phyloP scores from a whole-genome alignment of 2,329 filamentous ascomycete genomes.

The Curvularia sp. region DNA sequence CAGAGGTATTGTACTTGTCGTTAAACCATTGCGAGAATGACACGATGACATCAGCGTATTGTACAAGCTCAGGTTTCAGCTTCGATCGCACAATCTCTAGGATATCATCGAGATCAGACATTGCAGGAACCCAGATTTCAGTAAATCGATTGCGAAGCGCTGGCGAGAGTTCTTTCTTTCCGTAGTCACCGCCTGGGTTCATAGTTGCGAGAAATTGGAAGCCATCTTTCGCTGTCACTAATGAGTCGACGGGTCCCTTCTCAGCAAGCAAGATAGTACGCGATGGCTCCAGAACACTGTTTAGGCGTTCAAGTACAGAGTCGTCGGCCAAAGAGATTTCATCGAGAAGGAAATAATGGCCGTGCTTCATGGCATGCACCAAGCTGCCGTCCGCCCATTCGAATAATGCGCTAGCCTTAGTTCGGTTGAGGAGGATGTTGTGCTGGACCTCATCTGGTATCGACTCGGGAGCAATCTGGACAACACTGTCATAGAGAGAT shows the following conservation, averaged over 20 bases:
- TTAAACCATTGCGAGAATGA: conserved; percentile 95
- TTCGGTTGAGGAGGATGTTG: conserved; percentile 57
- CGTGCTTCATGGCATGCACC: conserved; percentile 89
- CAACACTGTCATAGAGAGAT: conserved; percentile 63
- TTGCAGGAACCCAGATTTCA: conserved; percentile 94
- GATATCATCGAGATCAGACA: conserved; percentile 85
- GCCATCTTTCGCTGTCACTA: conserved; percentile 74
- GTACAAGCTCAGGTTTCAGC: conserved; percentile 63
- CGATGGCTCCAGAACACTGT: conserved; percentile 91
- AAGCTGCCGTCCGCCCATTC: conserved; percentile 96
- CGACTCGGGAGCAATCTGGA: conserved; percentile 51
- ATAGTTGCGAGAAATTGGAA: conserved; percentile 99
- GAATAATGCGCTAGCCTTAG: conserved; percentile 83
- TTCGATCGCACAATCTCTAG: conserved; percentile 84
- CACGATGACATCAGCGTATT: conserved; percentile 74
- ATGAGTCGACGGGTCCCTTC: conserved; percentile 85
- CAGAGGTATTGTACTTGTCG: conserved; percentile 74
- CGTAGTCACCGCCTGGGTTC: conserved; percentile 98
- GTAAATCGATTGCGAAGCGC: conserved; percentile 96
- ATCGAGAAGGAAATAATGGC: conserved; percentile 90
- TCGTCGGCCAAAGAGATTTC: conserved; percentile 98
- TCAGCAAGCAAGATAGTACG: conserved; percentile 89
- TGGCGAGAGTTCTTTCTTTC: conserved; percentile 95
- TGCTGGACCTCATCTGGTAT: conserved; percentile 55
- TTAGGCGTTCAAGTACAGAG: conserved; percentile 92